Percentiles rank a stretch among this genome's conserved stretches.
These are phyloP conservation scores for Didymella lethalis DNA, from an alignment of 2,329 filamentous ascomycete genomes.

Conservation along the genomic window DNA sequence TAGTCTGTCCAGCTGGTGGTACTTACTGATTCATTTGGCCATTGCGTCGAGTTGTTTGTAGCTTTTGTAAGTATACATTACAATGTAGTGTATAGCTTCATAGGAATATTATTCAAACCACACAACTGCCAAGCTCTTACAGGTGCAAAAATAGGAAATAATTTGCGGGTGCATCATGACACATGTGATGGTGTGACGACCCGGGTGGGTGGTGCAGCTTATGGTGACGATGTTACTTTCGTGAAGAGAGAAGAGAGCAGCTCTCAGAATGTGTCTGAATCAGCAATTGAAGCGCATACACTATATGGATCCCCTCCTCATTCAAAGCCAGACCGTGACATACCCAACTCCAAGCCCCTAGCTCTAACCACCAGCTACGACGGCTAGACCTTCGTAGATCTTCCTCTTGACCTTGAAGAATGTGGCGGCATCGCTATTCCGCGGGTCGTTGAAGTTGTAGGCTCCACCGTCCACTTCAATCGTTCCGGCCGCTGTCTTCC, in stretches of 20 bases:
- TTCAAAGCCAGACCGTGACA: not conserved
- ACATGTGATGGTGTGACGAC: not conserved
- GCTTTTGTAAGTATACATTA: not conserved
- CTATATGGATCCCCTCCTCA: not conserved
- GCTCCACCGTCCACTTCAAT: slow-evolving; percentile 79
- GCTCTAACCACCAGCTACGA: slow-evolving; percentile 75
- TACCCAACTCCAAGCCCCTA: not conserved
- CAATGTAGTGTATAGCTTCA: not conserved
- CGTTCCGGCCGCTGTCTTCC: slow-evolving; percentile 84
- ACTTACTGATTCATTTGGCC: not conserved
- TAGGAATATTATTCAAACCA: not conserved
- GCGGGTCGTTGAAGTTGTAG: slow-evolving; percentile 47
- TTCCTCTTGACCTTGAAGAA: slow-evolving; percentile 89
- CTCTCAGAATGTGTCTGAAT: not conserved
- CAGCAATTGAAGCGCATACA: not conserved
- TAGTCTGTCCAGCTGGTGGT: not conserved
- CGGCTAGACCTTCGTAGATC: slow-evolving; percentile 92
- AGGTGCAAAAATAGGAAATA: not conserved
- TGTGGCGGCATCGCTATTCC: slow-evolving; percentile 65
- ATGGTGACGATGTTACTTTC: not conserved
- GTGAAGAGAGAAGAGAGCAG: too few relatives aligned
- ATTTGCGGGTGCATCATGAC: not conserved
- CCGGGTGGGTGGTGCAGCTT: slow-evolving; percentile 3
- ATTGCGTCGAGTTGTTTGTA: not conserved
- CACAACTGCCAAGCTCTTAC: not conserved